Percentiles rank a stretch among this genome's conserved stretches.
Evolutionary conservation across 1,139 yeast species (phyloP).

Genomic region (Geotrichum carabidarum): DNA sequence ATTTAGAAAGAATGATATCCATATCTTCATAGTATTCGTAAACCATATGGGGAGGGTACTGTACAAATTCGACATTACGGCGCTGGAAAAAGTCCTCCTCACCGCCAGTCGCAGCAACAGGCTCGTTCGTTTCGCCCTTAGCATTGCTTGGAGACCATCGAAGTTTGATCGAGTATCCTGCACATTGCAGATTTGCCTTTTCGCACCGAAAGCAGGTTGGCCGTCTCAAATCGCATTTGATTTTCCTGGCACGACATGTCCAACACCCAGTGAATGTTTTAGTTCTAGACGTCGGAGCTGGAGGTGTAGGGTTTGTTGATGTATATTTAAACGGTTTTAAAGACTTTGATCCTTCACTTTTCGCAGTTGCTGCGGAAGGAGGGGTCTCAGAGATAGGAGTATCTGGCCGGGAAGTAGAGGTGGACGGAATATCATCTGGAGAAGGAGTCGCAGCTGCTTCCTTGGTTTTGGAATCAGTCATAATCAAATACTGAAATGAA

Average conservation of each 20-base stretch:
- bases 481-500: neutral
- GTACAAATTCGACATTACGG: constrained; percentile 65
- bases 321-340: neutral
- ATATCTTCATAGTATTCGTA: constrained; percentile 76
- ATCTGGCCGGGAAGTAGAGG: neutral
- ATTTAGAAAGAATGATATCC: constrained; percentile 62
- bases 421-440: neutral
- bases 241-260: constrained; percentile 57
- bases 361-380: neutral
- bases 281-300: constrained; percentile 29
- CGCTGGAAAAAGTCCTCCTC: constrained; percentile 56
- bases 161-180: constrained; percentile 76
- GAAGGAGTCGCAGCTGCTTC: neutral
- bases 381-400: neutral
- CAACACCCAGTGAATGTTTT: constrained; percentile 60
- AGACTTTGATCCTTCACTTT: neutral
- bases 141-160: constrained; percentile 54
- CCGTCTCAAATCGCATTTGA: constrained; percentile 53
- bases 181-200: constrained; percentile 58
- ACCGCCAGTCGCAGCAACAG: constrained; percentile 22
- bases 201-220: constrained; percentile 53
- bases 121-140: constrained; percentile 24
- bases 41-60: constrained; percentile 53
- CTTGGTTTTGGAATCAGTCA: neutral
- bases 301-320: neutral